These are phyloP conservation scores for Malbranchea cinnamomea DNA, from an alignment of 2,329 filamentous ascomycete genomes.

Conservation along the genomic window DNA sequence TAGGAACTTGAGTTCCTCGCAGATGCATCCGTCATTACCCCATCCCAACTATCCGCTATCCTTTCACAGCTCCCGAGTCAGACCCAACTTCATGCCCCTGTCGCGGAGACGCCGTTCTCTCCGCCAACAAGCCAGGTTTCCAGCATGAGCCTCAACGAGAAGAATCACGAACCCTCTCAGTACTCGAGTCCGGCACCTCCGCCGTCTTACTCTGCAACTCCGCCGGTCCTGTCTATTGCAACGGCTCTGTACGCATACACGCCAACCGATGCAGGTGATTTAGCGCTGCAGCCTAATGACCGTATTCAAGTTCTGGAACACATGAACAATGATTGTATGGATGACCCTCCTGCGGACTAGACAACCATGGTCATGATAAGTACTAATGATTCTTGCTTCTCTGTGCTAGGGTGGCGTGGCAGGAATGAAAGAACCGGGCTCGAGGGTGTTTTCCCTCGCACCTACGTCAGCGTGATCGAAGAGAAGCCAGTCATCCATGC, in stretches of 20 bases:
- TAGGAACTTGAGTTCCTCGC: slow-evolving; percentile 85
- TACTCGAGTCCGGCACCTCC: slow-evolving; percentile 32
- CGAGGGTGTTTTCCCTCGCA: slow-evolving; percentile 91
- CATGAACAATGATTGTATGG: slow-evolving; percentile 79
- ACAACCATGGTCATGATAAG: too few relatives aligned
- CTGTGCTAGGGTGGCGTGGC: slow-evolving; percentile 68
- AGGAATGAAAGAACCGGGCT: slow-evolving; percentile 65
- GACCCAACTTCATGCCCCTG: slow-evolving; percentile 20
- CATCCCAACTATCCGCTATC: slow-evolving; percentile 61
- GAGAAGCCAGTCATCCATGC: slow-evolving; percentile 37
- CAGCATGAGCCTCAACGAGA: slow-evolving; percentile 12
- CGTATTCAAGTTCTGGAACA: slow-evolving; percentile 68
- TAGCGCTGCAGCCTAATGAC: slow-evolving; percentile 69
- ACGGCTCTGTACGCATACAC: slow-evolving; percentile 73
- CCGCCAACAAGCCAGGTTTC: slow-evolving; percentile 9
- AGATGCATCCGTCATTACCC: slow-evolving; percentile 65
- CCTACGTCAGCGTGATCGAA: slow-evolving; percentile 63
- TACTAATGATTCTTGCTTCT: slow-evolving; percentile 7
- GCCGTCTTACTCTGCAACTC: slow-evolving; percentile 36
- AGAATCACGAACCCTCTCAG: slow-evolving; percentile 22
- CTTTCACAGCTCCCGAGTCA: slow-evolving; percentile 53
- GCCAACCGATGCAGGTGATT: slow-evolving; percentile 65
- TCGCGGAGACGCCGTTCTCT: slow-evolving; percentile 8
- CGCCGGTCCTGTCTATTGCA: slow-evolving; percentile 52
- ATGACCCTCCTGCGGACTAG: background rate